Conservation (phyloP, 2,329 filamentous ascomycete genomes). For the Blumeria graminis region DNA sequence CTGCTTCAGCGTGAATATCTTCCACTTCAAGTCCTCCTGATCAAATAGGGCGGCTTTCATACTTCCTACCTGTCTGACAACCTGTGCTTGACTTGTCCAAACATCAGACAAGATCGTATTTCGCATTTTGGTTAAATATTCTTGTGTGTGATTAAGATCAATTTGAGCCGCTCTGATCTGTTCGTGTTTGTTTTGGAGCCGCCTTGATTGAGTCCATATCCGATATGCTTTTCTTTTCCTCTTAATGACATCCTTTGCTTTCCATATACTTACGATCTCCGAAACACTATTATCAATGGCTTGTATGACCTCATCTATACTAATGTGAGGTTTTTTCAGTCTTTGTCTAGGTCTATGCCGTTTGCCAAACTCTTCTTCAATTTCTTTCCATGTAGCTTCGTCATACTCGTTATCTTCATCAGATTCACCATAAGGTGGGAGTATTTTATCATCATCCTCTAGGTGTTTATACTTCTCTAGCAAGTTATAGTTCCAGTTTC, state of each 20-base stretch:
- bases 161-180: constrained; percentile 22
- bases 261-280: constrained; percentile 29
- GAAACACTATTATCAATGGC: constrained; percentile 30
- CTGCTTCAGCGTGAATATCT: constrained; percentile 21
- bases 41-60: constrained; percentile 43
- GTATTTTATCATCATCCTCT: constrained; percentile 19
- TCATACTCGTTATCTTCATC: constrained; percentile 28
- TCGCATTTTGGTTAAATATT: constrained; percentile 30
- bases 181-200: constrained; percentile 15
- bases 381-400: constrained; percentile 33
- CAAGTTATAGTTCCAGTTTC: constrained; percentile 7
- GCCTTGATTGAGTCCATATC: constrained; percentile 35
- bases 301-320: constrained; percentile 22
- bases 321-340: constrained; percentile 15
- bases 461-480: constrained; percentile 20
- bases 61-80: constrained; percentile 29
- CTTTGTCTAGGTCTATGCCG: background rate
- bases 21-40: constrained; percentile 28
- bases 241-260: constrained; percentile 28
- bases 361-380: constrained; percentile 25
- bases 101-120: constrained; percentile 25
- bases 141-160: constrained; percentile 20
- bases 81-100: constrained; percentile 27
- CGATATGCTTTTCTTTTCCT: constrained; percentile 29
- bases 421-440: constrained; percentile 31